These are phyloP conservation scores for Phalaenopsis aphrodite DNA, from an alignment of 106 monocot species.

Conservation along the genomic window DNA sequence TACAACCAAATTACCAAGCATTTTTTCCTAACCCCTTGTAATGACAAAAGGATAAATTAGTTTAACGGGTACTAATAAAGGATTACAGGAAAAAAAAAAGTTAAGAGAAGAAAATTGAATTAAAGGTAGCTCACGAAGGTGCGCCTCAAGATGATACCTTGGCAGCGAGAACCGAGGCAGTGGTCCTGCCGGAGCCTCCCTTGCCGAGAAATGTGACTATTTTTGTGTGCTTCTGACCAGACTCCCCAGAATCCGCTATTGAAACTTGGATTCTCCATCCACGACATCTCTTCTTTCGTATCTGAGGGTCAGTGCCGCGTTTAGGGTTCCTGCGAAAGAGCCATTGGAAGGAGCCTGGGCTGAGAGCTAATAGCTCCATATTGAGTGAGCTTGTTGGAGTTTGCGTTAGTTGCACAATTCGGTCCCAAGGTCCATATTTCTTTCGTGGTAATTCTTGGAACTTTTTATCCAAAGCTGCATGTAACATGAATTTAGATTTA, in stretches of 20 bases:
- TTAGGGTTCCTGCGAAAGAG: constrained; percentile 19
- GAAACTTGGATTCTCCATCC: constrained; percentile 16
- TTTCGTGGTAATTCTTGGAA: no score
- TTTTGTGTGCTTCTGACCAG: constrained; percentile 29
- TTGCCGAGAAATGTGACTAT: constrained; percentile 93
- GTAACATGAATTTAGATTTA: no score
- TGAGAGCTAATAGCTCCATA: background rate
- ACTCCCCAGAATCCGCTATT: constrained; percentile 18
- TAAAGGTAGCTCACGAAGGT: background rate
- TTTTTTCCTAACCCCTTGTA: no score
- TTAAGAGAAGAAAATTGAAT: no score
- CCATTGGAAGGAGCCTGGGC: background rate
- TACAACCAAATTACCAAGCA: no score
- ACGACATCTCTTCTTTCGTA: background rate
- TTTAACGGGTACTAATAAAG: no score
- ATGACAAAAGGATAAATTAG: no score
- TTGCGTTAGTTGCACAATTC: no score
- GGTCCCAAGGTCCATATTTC: no score
- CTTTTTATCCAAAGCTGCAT: no score
- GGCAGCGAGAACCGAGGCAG: constrained; percentile 72
- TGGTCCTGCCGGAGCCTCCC: constrained; percentile 89
- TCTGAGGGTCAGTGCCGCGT: constrained; percentile 4
- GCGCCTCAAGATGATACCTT: constrained; percentile 30
- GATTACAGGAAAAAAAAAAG: no score
- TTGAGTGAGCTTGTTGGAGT: background rate